These are phyloP conservation scores for Hypoxylon sp. DNA, from an alignment of 2,329 filamentous ascomycete genomes.

Conservation along the genomic window DNA sequence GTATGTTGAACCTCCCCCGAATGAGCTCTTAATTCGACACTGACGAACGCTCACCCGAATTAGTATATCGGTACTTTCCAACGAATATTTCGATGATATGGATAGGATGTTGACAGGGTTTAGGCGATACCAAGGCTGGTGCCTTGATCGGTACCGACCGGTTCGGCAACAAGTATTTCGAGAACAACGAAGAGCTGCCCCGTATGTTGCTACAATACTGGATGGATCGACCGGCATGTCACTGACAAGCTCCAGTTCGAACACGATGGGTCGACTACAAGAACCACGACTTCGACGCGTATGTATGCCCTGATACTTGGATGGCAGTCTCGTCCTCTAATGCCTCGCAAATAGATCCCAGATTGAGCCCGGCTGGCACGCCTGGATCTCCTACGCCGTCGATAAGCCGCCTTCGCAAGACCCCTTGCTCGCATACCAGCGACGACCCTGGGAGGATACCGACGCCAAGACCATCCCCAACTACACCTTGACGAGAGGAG, in stretches of 20 bases:
- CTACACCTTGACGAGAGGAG: slow-evolving; percentile 79
- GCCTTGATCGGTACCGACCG: slow-evolving; percentile 85
- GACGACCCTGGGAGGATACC: slow-evolving; percentile 80
- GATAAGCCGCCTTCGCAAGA: slow-evolving; percentile 88
- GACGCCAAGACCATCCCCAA: slow-evolving; percentile 78
- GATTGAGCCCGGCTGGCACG: slow-evolving; percentile 97
- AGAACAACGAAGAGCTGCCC: slow-evolving; percentile 95
- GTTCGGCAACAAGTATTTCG: slow-evolving; percentile 97
- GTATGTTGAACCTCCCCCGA: slow-evolving; percentile 67
- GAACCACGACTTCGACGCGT: slow-evolving; percentile 84
- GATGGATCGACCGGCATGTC: not conserved
- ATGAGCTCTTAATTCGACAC: slow-evolving; percentile 43
- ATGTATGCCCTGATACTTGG: slow-evolving; percentile 50
- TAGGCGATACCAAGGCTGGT: slow-evolving; percentile 97
- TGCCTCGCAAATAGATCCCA: slow-evolving; percentile 68
- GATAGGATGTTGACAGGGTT: slow-evolving; percentile 30
- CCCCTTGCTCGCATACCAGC: slow-evolving; percentile 73
- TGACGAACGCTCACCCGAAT: slow-evolving; percentile 47
- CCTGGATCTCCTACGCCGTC: slow-evolving; percentile 94
- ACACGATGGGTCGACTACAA: slow-evolving; percentile 99
- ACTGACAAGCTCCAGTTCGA: slow-evolving; percentile 70
- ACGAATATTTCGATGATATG: not conserved
- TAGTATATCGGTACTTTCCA: slow-evolving; percentile 67
- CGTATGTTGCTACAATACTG: slow-evolving; percentile 65
- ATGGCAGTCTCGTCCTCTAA: slow-evolving; percentile 23